Conservation (phyloP, 257 asterid genomes). For the Fraxinus americana region DNA sequence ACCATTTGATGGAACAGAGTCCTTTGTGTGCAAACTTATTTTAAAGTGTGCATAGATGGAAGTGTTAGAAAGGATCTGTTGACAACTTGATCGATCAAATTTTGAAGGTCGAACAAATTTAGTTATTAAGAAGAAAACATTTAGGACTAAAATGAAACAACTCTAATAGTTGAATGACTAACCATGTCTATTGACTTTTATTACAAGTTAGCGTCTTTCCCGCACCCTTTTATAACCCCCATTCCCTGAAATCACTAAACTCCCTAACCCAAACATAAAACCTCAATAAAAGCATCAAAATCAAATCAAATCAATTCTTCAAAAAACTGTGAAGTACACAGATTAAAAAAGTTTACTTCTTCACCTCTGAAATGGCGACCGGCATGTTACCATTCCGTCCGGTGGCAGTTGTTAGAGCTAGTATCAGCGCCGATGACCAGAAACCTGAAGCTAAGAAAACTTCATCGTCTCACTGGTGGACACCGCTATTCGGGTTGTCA, state of each 20-base stretch:
- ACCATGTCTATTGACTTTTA: background rate
- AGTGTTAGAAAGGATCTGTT: too few species aligned
- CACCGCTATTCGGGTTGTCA: constrained; percentile 60
- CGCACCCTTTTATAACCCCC: background rate
- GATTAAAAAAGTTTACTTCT: background rate
- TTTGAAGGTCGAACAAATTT: too few species aligned
- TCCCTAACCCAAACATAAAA: background rate
- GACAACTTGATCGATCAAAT: too few species aligned
- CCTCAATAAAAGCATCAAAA: background rate
- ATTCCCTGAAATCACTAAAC: background rate
- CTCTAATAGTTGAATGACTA: too few species aligned
- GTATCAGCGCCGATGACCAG: constrained; percentile 23
- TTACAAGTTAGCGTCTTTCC: background rate
- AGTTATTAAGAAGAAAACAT: too few species aligned
- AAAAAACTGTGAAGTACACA: background rate
- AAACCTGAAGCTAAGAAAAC: constrained; percentile 24
- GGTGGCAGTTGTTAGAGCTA: constrained; percentile 25
- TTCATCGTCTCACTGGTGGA: constrained; percentile 59
- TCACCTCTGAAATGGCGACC: constrained; percentile 31
- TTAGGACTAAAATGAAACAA: too few species aligned
- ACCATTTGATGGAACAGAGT: too few species aligned
- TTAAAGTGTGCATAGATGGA: too few species aligned
- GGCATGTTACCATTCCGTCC: constrained; percentile 37
- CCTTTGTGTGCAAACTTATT: too few species aligned
- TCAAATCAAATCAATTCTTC: background rate